These are phyloP conservation scores for Paramecium biaurelia DNA, from an alignment of 73 alveolate species.

Conservation along the genomic window DNA sequence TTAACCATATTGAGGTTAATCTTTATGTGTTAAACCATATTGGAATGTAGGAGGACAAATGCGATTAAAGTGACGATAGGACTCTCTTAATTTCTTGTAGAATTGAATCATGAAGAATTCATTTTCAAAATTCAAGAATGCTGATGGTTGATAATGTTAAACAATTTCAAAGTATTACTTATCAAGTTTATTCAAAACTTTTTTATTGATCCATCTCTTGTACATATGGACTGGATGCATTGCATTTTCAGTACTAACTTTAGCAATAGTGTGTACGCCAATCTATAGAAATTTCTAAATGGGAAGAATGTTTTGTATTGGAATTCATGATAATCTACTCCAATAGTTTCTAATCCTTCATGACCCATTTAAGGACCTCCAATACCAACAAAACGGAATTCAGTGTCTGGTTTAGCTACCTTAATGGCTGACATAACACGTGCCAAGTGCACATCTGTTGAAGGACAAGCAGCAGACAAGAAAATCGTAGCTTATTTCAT, in stretches of 20 bases:
- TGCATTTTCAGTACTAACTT: constrained; percentile 47
- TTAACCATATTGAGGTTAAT: constrained; percentile 7
- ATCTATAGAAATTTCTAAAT: constrained; percentile 51
- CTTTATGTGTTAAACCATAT: constrained; percentile 50
- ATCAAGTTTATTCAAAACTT: constrained; percentile 52
- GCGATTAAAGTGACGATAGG: constrained; percentile 39
- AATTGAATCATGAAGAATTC: constrained; percentile 61
- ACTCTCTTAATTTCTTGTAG: constrained; percentile 46
- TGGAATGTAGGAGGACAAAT: constrained; percentile 64
- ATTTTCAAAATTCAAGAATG: constrained; percentile 58
- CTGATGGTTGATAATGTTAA: constrained; percentile 36
- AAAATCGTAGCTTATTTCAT: constrained; percentile 45
- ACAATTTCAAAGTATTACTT: constrained; percentile 43
- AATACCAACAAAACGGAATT: constrained; percentile 56
- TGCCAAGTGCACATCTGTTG: constrained; percentile 44
- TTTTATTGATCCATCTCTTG: constrained; percentile 46
- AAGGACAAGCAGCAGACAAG: constrained; percentile 53
- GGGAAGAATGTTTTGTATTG: constrained; percentile 59
- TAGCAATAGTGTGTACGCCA: neutral
- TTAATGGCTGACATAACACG: neutral
- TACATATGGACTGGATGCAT: constrained; percentile 56
- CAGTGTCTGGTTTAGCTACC: constrained; percentile 19
- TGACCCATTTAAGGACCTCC: constrained; percentile 61
- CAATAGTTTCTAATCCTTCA: constrained; percentile 56
- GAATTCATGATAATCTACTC: constrained; percentile 52